phyloP scores from a whole-genome alignment of 495 filamentous ascomycete genomes.

The Penicillium coffeae region DNA sequence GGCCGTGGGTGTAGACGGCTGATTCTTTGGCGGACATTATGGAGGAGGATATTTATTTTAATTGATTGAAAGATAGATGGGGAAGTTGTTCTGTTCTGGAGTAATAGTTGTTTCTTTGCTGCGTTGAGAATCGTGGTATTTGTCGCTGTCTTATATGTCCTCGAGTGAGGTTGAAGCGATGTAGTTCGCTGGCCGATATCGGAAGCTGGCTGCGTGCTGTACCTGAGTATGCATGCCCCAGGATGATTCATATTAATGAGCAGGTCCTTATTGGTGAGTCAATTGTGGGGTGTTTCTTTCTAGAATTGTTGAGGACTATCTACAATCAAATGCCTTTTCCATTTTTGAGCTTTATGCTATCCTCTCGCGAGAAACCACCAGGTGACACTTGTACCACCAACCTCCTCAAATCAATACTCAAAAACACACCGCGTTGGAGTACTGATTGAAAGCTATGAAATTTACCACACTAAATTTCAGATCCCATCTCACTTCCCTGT shows the following conservation, averaged over 20 bases:
- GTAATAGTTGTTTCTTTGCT: neutral
- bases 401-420: too few species aligned
- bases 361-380: too few species aligned
- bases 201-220: neutral
- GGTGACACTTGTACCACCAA: too few species aligned
- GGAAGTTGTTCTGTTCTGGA: neutral
- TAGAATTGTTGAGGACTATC: neutral
- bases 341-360: too few species aligned
- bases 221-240: neutral
- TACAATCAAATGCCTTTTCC: too few species aligned
- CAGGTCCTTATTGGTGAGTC: neutral
- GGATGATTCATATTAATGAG: neutral
- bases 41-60: neutral
- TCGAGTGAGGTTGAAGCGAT: neutral
- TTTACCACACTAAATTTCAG: too few species aligned
- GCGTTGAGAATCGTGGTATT: neutral
- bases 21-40: constrained; percentile 23
- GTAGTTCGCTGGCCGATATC: constrained; percentile 7
- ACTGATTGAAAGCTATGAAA: too few species aligned
- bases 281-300: neutral
- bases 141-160: constrained; percentile 3
- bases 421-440: too few species aligned
- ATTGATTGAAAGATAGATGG: neutral
- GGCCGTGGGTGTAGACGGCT: constrained; percentile 48
- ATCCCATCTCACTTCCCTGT: too few species aligned